Conservation (phyloP, 179 eudicot species). For the Pouteria campechiana region DNA sequence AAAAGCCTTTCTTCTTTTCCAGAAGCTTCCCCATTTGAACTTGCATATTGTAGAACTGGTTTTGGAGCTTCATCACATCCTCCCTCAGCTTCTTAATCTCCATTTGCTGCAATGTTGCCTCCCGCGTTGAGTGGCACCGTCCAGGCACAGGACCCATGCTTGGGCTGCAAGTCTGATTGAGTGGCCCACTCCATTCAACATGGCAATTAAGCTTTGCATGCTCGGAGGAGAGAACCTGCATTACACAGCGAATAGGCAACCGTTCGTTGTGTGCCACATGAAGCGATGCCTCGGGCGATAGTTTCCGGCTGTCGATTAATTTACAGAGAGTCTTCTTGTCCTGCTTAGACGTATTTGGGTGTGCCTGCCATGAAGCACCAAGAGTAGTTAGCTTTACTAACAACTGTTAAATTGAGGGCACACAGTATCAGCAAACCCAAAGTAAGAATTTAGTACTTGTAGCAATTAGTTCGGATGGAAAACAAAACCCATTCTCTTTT, state of each 20-base stretch:
- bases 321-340: conserved; percentile 54
- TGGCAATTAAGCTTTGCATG: conserved; percentile 49
- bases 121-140: conserved; percentile 49
- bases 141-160: conserved; percentile 11
- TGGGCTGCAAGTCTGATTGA: conserved; percentile 29
- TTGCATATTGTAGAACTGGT: conserved; percentile 39
- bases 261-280: conserved; percentile 83
- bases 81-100: conserved; percentile 60
- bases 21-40: conserved; percentile 37
- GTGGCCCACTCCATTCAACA: conserved; percentile 54
- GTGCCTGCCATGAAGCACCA: conserved; percentile 29
- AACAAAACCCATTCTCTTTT: too few relatives aligned
- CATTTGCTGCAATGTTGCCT: conserved; percentile 24
- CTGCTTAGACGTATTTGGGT: conserved; percentile 51
- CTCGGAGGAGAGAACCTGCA: conserved; percentile 72
- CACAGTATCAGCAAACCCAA: background rate
- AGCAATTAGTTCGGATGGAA: too few relatives aligned
- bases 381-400: background rate
- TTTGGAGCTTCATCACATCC: conserved; percentile 50
- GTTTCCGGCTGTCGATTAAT: conserved; percentile 62
- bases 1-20: conserved; percentile 44
- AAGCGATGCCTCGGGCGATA: conserved; percentile 63
- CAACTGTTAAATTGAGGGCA: background rate
- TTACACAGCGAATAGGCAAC: conserved; percentile 63
- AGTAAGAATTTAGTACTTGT: too few relatives aligned